Evolutionary conservation across 495 filamentous ascomycete genomes (phyloP).

Genomic region (Neurospora tetraspora): DNA sequence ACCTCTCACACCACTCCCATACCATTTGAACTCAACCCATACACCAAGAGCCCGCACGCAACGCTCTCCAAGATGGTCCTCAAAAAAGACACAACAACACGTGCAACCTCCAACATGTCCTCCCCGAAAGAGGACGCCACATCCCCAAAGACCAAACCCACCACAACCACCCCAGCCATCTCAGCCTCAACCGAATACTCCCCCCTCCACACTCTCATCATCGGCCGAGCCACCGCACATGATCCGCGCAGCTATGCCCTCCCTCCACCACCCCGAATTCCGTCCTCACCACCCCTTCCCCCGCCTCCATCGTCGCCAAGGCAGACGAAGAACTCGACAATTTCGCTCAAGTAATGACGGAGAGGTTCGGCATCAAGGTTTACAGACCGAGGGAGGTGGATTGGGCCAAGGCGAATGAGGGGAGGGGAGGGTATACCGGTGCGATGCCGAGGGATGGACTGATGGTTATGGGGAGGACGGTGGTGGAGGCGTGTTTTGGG

Average conservation of each 20-base stretch:
- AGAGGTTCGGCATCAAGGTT: background rate
- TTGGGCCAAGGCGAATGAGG: background rate
- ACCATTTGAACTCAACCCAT: background rate
- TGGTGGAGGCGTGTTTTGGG: background rate
- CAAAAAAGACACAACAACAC: background rate
- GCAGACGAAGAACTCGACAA: background rate
- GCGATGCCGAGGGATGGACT: constrained; percentile 1
- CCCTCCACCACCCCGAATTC: background rate
- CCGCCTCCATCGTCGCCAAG: background rate
- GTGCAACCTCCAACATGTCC: background rate
- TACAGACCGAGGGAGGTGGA: background rate
- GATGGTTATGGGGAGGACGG: background rate
- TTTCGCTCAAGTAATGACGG: background rate
- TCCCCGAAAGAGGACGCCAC: background rate
- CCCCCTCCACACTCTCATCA: background rate
- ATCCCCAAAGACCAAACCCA: background rate
- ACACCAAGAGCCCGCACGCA: background rate
- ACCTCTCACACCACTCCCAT: background rate
- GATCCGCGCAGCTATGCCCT: background rate
- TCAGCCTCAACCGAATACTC: background rate
- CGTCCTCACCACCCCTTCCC: background rate
- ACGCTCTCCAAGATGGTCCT: background rate
- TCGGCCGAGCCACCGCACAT: constrained; percentile 1
- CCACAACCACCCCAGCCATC: background rate
- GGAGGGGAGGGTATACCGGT: background rate